Base-by-base conservation (phyloP, 1,284 basidiomycete species). In the Paramarasmius palmivorus region DNA sequence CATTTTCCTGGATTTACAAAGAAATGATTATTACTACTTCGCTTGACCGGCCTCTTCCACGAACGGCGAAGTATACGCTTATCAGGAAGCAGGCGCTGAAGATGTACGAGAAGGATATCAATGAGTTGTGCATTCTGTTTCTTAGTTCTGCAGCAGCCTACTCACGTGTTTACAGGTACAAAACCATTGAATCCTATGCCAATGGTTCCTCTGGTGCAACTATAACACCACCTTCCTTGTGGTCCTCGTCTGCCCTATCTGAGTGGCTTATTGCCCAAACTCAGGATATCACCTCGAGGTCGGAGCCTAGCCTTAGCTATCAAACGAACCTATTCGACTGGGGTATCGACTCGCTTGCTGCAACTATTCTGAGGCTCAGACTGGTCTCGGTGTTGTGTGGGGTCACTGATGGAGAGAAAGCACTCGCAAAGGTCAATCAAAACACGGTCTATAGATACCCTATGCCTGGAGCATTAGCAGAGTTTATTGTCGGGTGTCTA, bases 41-140 rank as follows among this genome's bases (percentile, higher is more conserved):
- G 4, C 17, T 15, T 4, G 47, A 39, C 15, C 60, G 59, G 19
- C 57, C 57, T 2, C 48, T 63, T 20, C 57, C 60, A 3, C 53
- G 61, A 2, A 49, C 58, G 5, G 55, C 47, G 4, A 63, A 63
- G 50, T 57, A 57, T 1, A 63, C 58, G 0, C 51, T 63, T 12
- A 39, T 57, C 26, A 38, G 56, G 12, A 55, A 54, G 34, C 55
- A 53, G 1, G 44, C 58, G 1, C 14, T 61, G 4, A 26, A 48
- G 6, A 9, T 49, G 20, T 63, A 61, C 20, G 42, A 53, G 6
- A 10, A 32, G 4, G 61, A 63, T 44, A 61, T 63, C 26, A 47
- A 63, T 2, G 42, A 53, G 4, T 10, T 63, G 61, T 63, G 35
- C 7, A 57, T 55, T 10, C 12, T 19, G 23, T n/a, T 32, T 26